These are phyloP conservation scores for Lipomyces japonicus DNA, from an alignment of 805 yeast genomes.

Conservation along the genomic window DNA sequence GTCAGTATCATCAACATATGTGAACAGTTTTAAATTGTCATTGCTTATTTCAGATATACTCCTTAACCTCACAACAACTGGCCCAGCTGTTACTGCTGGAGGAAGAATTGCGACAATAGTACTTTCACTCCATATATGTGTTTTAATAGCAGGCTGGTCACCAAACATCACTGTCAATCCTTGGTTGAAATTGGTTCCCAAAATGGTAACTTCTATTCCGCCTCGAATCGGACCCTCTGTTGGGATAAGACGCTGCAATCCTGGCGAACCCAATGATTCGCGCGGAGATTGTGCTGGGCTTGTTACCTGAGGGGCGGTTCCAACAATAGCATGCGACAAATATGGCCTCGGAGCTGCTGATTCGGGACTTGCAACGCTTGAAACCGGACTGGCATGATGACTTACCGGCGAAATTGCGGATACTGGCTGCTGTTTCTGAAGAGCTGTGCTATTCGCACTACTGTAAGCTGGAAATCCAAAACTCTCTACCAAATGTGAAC, in stretches of 20 bases:
- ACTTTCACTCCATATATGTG: constrained; percentile 94
- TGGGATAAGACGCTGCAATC: constrained; percentile 84
- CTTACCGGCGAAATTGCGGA: constrained; percentile 7
- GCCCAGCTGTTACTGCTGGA: constrained; percentile 85
- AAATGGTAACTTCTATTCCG: constrained; percentile 88
- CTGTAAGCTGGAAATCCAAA: constrained; percentile 26
- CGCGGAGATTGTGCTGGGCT: constrained; percentile 18
- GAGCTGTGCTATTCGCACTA: constrained; percentile 14
- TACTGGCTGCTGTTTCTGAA: constrained; percentile 6
- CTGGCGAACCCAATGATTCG: constrained; percentile 42
- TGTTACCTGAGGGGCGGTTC: constrained; percentile 1
- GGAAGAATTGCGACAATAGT: constrained; percentile 93
- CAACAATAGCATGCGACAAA: neutral
- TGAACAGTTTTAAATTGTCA: constrained; percentile 57
- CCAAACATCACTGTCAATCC: constrained; percentile 87
- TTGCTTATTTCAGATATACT: constrained; percentile 37
- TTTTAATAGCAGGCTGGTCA: constrained; percentile 48
- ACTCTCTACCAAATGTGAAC: constrained; percentile 24
- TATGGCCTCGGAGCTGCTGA: constrained; percentile 3
- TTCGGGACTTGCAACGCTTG: constrained; percentile 16
- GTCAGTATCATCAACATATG: constrained; percentile 93
- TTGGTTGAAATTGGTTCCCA: constrained; percentile 81
- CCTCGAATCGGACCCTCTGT: constrained; percentile 95
- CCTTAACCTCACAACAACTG: constrained; percentile 82
- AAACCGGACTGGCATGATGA: constrained; percentile 18